Conservation (phyloP, 805 yeast genomes). For the Torulaspora microellipsoides region DNA sequence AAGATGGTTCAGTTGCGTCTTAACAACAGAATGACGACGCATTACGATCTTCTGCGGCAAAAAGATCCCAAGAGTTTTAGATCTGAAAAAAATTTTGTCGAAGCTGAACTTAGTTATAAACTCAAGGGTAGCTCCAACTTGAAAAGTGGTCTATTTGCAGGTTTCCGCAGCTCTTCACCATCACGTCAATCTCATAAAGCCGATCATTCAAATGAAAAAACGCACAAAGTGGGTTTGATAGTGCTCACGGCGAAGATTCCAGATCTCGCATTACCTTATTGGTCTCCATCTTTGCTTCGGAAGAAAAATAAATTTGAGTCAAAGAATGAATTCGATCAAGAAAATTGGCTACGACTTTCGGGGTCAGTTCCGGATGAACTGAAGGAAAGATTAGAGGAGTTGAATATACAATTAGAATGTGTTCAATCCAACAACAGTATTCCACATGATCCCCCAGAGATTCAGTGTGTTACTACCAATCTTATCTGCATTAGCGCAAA, state of each 20-base stretch:
- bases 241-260: conserved; percentile 32
- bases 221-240: conserved; percentile 30
- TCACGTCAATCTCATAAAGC: conserved; percentile 2
- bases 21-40: conserved; percentile 19
- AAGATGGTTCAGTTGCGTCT: conserved; percentile 31
- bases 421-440: conserved; percentile 32
- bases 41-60: conserved; percentile 1
- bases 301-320: conserved; percentile 36
- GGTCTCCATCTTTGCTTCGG: conserved; percentile 36
- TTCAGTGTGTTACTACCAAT: conserved; percentile 29
- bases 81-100: conserved; percentile 12
- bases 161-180: conserved; percentile 12
- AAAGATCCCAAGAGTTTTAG: conserved; percentile 1
- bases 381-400: conserved; percentile 22
- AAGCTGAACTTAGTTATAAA: conserved; percentile 29
- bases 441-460: conserved; percentile 31
- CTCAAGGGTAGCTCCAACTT: conserved; percentile 18
- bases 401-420: conserved; percentile 33
- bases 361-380: conserved; percentile 30
- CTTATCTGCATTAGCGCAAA: conserved; percentile 34
- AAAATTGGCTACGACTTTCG: conserved; percentile 33
- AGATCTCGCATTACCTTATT: conserved; percentile 36
- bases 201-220: conserved; percentile 3
- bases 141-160: conserved; percentile 25
- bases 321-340: conserved; percentile 34